Evolutionary conservation across 2,329 filamentous ascomycete species (phyloP).

Genomic region (Monosporascus sp.): DNA sequence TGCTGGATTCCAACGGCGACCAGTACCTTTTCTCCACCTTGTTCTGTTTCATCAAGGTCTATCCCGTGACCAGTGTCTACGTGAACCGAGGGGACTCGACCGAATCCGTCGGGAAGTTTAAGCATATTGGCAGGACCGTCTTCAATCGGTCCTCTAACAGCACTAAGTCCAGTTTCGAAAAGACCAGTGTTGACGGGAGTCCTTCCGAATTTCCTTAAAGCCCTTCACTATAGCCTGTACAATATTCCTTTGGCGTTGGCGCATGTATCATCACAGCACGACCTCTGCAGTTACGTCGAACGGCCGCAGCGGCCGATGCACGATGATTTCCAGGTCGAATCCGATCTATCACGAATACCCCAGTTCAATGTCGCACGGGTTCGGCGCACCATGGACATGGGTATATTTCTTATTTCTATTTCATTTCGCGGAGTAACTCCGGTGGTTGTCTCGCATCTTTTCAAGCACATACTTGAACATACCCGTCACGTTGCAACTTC

Average conservation of each 20-base stretch:
- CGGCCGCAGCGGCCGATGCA: constrained; percentile 7
- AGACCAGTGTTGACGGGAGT: constrained; percentile 38
- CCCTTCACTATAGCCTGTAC: constrained; percentile 10
- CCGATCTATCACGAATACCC: constrained; percentile 23
- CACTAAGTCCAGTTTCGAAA: constrained; percentile 46
- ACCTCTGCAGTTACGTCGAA: constrained; percentile 10
- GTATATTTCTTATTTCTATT: constrained; percentile 15
- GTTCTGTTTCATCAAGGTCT: constrained; percentile 79
- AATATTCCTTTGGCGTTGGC: constrained; percentile 11
- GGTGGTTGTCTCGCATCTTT: constrained; percentile 2
- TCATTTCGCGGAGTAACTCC: background rate
- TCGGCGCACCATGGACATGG: constrained; percentile 16
- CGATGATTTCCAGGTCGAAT: constrained; percentile 16
- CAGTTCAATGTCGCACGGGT: constrained; percentile 19
- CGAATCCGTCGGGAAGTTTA: constrained; percentile 48
- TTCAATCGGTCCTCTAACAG: constrained; percentile 49
- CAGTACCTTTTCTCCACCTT: constrained; percentile 92
- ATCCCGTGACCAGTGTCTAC: constrained; percentile 51
- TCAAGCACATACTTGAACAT: constrained; percentile 9
- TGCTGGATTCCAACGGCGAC: constrained; percentile 84
- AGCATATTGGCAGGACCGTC: constrained; percentile 51
- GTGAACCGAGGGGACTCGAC: constrained; percentile 38
- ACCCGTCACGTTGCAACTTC: constrained; percentile 2
- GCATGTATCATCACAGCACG: constrained; percentile 16
- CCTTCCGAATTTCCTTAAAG: constrained; percentile 22